These are phyloP conservation scores for Zygosaccharomyces bailii DNA, from an alignment of 805 yeast species.

Conservation along the genomic window DNA sequence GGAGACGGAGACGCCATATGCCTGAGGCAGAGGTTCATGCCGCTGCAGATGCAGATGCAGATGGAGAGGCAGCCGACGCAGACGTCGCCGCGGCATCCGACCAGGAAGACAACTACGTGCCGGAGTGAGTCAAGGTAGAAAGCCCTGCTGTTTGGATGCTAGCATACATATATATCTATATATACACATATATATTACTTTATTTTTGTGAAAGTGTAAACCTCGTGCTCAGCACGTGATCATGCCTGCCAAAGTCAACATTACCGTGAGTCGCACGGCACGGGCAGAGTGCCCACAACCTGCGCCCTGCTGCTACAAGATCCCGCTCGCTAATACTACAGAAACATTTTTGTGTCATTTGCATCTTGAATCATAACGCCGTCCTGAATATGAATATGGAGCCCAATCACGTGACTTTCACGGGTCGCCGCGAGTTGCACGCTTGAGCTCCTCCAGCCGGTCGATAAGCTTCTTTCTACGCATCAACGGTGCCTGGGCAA, in stretches of 20 bases:
- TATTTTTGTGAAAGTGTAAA: too few relatives aligned
- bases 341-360: neutral
- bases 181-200: too few relatives aligned
- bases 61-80: too few relatives aligned
- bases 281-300: too few relatives aligned
- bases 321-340: neutral
- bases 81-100: slow-evolving; percentile 15
- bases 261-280: too few relatives aligned
- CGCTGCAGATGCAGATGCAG: slow-evolving; percentile 10
- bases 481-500: slow-evolving; percentile 26
- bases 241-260: too few relatives aligned
- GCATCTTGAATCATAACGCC: neutral
- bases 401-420: too few relatives aligned
- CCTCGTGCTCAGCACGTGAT: too few relatives aligned
- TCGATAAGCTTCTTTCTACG: slow-evolving; percentile 37
- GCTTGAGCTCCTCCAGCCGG: slow-evolving; percentile 34
- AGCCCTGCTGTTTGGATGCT: too few relatives aligned
- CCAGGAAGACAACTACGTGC: slow-evolving; percentile 29
- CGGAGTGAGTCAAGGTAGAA: slow-evolving; percentile 17
- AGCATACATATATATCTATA: too few relatives aligned
- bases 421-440: slow-evolving; percentile 8
- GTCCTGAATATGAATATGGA: neutral
- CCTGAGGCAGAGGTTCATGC: slow-evolving; percentile 7
- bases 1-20: slow-evolving; percentile 13
- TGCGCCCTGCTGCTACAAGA: neutral